Evolutionary conservation across 495 filamentous ascomycete species (phyloP), one percentile per base, ranked within the genome.

Genomic region (Penicillium silybi): DNA sequence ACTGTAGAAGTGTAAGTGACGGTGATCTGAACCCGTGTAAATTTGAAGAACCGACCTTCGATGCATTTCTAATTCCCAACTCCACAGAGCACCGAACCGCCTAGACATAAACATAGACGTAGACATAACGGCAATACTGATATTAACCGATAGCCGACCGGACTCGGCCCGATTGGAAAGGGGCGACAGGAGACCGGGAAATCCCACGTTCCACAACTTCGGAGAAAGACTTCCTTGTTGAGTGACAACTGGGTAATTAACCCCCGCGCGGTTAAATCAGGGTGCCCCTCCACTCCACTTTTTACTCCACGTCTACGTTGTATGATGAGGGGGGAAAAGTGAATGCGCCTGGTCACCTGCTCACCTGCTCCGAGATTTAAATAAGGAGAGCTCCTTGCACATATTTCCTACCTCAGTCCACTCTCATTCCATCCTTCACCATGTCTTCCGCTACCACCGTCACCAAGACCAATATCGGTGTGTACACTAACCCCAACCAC

Each of bases 401-500:
- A 37, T 55, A 46, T 34, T 27, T 45, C 41, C 40, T 41, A 38
- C 42, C 53, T 44, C 39, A 32, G 48, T 46, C 43, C n/a, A 39
- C 37, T 39, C 6, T 16, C 22, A 32, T 17, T 38, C 32, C 19
- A 22, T 29, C 20, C 2, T 8, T 47, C 47, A 63, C 40, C 47
- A 74, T 74, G 71, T 54, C 71, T 44, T 59, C 60, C 54, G 63
- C 69, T 50, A 71, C 63, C n/a, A 56, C 64, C 41, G 58, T 74
- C 59, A 63, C 70, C 20, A 95, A 95, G 77, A 66, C 88, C 50
- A 97, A 96, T 72, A 92, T 97, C 60, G 92, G 89, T 59, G 90
- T 96, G 45, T 97, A 86, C 78, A 97, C 92, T 44, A 95, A 96
- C 70, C 90, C 92, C 25, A 78, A 81, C 23, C 92, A 97, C 65